Conservation (phyloP, 1,139 yeast genomes). For the Yamadazyma atmosphaerica region DNA sequence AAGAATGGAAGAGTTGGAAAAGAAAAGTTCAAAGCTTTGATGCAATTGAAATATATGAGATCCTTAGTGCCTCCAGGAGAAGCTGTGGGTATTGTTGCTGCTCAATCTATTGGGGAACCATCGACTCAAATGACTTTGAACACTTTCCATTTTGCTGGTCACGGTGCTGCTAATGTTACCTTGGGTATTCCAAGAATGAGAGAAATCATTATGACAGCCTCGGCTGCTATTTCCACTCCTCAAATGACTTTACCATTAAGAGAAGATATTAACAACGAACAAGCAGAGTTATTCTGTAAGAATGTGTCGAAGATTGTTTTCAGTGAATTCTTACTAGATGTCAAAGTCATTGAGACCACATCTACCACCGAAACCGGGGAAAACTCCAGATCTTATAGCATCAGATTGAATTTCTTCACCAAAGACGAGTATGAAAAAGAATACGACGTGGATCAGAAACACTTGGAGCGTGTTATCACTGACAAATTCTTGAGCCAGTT, state of each 20-base stretch:
- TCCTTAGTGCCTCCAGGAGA: constrained; percentile 96
- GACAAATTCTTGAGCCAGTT: constrained; percentile 65
- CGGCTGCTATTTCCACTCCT: constrained; percentile 92
- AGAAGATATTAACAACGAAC: constrained; percentile 74
- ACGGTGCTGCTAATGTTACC: constrained; percentile 99
- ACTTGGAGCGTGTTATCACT: constrained; percentile 70
- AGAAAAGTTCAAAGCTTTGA: constrained; percentile 90
- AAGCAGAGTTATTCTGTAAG: constrained; percentile 93
- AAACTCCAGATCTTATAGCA: constrained; percentile 70
- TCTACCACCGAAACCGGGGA: constrained; percentile 51
- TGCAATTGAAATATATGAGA: constrained; percentile 98
- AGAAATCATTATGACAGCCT: constrained; percentile 99
- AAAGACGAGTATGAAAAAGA: constrained; percentile 78
- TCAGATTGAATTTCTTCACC: constrained; percentile 75
- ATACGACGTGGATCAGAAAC: constrained; percentile 82
- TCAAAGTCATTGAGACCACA: constrained; percentile 86
- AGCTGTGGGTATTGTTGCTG: constrained; percentile 96
- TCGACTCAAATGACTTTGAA: constrained; percentile 99
- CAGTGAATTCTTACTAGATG: constrained; percentile 86
- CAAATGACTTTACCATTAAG: constrained; percentile 93
- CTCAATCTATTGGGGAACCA: constrained; percentile 99
- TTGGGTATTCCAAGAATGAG: constrained; percentile 99
- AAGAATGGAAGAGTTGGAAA: constrained; percentile 62
- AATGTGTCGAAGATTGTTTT: constrained; percentile 81
- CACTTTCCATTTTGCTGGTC: constrained; percentile 99